Evolutionary conservation across 805 yeast species (phyloP).

Genomic region (Metschnikowia arizonensis): DNA sequence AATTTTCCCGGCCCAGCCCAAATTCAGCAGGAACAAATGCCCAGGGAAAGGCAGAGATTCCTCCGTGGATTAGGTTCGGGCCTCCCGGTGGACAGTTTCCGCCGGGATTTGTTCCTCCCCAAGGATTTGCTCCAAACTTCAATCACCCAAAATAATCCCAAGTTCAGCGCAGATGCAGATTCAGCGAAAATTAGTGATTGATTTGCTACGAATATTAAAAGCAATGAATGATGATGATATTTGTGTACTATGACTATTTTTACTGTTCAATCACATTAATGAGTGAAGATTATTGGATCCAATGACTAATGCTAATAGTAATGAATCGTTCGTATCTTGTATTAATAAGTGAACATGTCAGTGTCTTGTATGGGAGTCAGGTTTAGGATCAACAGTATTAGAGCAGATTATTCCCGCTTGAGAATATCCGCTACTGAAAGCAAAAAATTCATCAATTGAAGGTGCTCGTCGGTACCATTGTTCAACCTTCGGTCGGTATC

Average conservation of each 20-base stretch:
- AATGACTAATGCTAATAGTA: too few species aligned
- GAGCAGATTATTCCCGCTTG: not conserved
- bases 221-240: too few species aligned
- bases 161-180: too few species aligned
- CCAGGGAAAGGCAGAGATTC: conserved; percentile 6
- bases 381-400: too few species aligned
- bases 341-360: too few species aligned
- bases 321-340: too few species aligned
- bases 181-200: not conserved
- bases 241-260: too few species aligned
- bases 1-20: conserved; percentile 6
- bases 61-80: conserved; percentile 17
- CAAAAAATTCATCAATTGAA: conserved; percentile 67
- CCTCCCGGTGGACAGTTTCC: conserved; percentile 10
- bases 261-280: too few species aligned
- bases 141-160: not conserved
- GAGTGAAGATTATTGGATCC: too few species aligned
- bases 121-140: conserved; percentile 6
- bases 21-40: not conserved
- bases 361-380: too few species aligned
- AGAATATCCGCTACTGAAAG: conserved; percentile 19
- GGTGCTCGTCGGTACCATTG: conserved; percentile 86
- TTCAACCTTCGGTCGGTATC: conserved; percentile 69
- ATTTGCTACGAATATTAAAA: too few species aligned
- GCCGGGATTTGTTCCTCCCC: conserved; percentile 11